A percentile compares a stretch with the other conserved stretches of the same genome.
These are phyloP conservation scores for Suhomyces anneliseae DNA, from an alignment of 1,139 yeast genomes.

Conservation along the genomic window DNA sequence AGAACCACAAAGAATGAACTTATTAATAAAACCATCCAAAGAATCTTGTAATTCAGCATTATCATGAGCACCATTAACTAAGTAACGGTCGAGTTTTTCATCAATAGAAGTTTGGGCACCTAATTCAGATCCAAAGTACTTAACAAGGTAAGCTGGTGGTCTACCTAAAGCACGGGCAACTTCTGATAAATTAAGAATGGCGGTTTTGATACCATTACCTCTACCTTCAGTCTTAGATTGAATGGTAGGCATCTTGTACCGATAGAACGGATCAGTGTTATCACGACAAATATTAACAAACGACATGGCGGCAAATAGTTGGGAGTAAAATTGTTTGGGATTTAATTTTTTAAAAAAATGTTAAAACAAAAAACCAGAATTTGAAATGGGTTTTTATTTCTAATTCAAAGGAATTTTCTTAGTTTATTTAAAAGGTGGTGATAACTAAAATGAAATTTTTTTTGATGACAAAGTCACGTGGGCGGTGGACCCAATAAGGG, in stretches of 20 bases:
- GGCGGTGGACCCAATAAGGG: background rate
- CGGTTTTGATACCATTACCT: conserved; percentile 99
- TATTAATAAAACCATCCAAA: conserved; percentile 89
- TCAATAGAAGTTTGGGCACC: conserved; percentile 93
- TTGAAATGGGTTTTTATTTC: too few species aligned
- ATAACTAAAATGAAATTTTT: background rate
- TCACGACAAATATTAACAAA: conserved; percentile 94
- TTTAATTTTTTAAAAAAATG: conserved; percentile 2
- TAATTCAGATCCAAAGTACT: conserved; percentile 92
- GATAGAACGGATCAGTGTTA: conserved; percentile 96
- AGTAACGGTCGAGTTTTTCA: conserved; percentile 79
- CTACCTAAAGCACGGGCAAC: conserved; percentile 94
- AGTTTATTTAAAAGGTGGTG: background rate
- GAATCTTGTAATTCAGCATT: conserved; percentile 88
- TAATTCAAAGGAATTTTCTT: too few species aligned
- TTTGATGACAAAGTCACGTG: background rate
- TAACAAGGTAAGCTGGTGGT: conserved; percentile 88
- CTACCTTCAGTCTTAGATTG: conserved; percentile 98
- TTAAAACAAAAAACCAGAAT: background rate
- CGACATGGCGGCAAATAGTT: conserved; percentile 54
- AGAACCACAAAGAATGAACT: conserved; percentile 88
- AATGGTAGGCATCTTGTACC: conserved; percentile 98
- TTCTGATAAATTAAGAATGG: conserved; percentile 84
- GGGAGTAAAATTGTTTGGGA: background rate
- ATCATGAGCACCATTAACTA: conserved; percentile 95